Evolutionary conservation across 495 filamentous ascomycete species (phyloP).

Genomic region (Penicillium pancosmium): DNA sequence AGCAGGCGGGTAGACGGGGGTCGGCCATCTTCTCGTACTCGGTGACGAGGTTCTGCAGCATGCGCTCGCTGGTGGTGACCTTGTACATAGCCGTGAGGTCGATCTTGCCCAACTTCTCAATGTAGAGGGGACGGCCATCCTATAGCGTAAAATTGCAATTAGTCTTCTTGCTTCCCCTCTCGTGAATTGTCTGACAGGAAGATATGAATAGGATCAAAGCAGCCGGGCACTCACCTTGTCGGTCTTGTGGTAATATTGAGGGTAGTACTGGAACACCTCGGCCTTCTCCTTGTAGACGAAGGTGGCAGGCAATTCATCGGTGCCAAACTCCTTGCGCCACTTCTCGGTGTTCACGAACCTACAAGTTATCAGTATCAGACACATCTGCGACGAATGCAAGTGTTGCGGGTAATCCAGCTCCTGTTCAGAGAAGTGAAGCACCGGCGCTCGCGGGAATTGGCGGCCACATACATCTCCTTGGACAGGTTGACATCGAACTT

Average conservation of each 20-base stretch:
- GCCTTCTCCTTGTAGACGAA: slow-evolving; percentile 92
- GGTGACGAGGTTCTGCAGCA: slow-evolving; percentile 91
- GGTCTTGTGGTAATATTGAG: slow-evolving; percentile 99
- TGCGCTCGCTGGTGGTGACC: slow-evolving; percentile 89
- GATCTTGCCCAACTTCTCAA: slow-evolving; percentile 93
- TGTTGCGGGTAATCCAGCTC: not conserved
- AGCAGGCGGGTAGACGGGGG: slow-evolving; percentile 92
- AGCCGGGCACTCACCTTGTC: slow-evolving; percentile 70
- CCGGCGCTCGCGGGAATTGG: slow-evolving; percentile 1
- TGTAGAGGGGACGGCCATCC: slow-evolving; percentile 97
- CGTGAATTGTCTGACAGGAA: not conserved
- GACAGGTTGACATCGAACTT: slow-evolving; percentile 87
- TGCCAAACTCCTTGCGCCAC: slow-evolving; percentile 85
- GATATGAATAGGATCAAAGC: not conserved
- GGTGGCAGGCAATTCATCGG: slow-evolving; percentile 77
- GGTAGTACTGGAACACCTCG: slow-evolving; percentile 88
- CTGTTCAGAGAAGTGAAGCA: not conserved
- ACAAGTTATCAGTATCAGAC: slow-evolving; percentile 8
- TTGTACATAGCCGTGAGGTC: slow-evolving; percentile 88
- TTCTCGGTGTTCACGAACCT: slow-evolving; percentile 92
- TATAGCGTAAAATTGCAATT: slow-evolving; percentile 31
- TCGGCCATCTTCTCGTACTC: slow-evolving; percentile 97
- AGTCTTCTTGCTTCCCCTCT: not conserved
- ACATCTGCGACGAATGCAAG: not conserved
- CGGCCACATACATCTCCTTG: slow-evolving; percentile 75